Evolutionary conservation across 139 green algal genomes (phyloP).

Genomic region (Gonium pectorale): DNA sequence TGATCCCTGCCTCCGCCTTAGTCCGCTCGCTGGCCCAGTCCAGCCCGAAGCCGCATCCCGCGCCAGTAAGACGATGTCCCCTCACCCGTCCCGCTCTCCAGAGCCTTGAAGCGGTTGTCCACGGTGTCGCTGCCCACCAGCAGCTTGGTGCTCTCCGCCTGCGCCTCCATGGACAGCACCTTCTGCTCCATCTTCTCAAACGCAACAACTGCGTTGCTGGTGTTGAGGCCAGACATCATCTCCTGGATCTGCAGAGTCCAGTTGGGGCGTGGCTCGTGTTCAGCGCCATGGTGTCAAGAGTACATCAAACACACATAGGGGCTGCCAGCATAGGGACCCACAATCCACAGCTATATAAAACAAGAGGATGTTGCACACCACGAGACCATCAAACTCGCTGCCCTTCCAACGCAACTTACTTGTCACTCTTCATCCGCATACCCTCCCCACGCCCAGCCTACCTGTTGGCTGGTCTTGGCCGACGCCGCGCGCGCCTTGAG

Average conservation of each 20-base stretch:
- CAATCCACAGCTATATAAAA: too few relatives aligned
- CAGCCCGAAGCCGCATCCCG: not conserved
- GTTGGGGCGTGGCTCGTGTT: too few relatives aligned
- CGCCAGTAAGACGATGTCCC: not conserved
- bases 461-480: conserved; percentile 83
- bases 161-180: conserved; percentile 93
- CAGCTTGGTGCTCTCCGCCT: conserved; percentile 85
- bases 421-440: too few relatives aligned
- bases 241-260: conserved; percentile 67
- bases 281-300: too few relatives aligned
- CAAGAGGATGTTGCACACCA: too few relatives aligned
- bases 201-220: conserved; percentile 87
- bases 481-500: conserved; percentile 96
- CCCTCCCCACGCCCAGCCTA: too few relatives aligned
- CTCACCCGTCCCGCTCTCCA: conserved; percentile 81
- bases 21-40: too few relatives aligned
- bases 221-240: conserved; percentile 83
- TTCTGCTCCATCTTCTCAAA: conserved; percentile 99
- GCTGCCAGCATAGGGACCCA: too few relatives aligned
- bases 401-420: too few relatives aligned
- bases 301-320: too few relatives aligned
- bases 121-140: conserved; percentile 78
- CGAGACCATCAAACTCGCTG: too few relatives aligned
- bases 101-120: conserved; percentile 83
- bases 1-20: too few relatives aligned